Percentiles rank a stretch among this genome's conserved stretches.
These are phyloP conservation scores for Ammopiptanthus mongolicus DNA, from an alignment of 306 rosid genomes.

Conservation along the genomic window DNA sequence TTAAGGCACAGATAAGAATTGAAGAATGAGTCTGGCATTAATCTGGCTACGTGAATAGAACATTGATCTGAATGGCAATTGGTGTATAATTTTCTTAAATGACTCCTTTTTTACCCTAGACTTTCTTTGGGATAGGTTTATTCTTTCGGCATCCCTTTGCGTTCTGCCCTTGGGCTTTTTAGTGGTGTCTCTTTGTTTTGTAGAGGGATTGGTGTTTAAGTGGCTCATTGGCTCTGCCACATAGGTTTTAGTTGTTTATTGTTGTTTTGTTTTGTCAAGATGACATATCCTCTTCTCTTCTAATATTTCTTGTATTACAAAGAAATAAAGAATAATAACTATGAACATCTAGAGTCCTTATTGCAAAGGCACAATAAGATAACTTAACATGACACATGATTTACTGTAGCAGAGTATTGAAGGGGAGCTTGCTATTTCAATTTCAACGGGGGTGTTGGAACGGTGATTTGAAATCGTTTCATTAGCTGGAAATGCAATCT, in stretches of 20 bases:
- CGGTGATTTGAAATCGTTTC: background rate
- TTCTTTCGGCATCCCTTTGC: too few relatives aligned
- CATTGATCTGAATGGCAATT: background rate
- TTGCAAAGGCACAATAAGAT: background rate
- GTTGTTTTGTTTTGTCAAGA: too few relatives aligned
- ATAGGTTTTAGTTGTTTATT: too few relatives aligned
- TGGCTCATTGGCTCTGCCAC: too few relatives aligned
- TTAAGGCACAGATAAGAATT: background rate
- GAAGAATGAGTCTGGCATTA: background rate
- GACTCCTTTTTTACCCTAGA: too few relatives aligned
- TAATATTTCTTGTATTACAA: too few relatives aligned
- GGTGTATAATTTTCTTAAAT: background rate
- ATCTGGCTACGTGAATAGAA: background rate
- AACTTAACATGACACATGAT: background rate
- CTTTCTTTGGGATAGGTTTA: too few relatives aligned
- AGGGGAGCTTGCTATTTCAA: background rate
- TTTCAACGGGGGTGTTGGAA: background rate
- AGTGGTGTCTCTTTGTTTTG: too few relatives aligned
- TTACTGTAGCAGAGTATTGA: background rate
- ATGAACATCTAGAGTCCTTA: background rate
- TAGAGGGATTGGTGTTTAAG: too few relatives aligned
- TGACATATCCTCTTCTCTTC: too few relatives aligned
- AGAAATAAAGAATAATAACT: too few relatives aligned
- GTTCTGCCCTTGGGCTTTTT: too few relatives aligned
- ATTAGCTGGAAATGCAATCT: background rate